Evolutionary conservation across 208 protist genomes (phyloP), one percentile per base, ranked within the genome.

Genomic region (Trypanosoma grayi): DNA sequence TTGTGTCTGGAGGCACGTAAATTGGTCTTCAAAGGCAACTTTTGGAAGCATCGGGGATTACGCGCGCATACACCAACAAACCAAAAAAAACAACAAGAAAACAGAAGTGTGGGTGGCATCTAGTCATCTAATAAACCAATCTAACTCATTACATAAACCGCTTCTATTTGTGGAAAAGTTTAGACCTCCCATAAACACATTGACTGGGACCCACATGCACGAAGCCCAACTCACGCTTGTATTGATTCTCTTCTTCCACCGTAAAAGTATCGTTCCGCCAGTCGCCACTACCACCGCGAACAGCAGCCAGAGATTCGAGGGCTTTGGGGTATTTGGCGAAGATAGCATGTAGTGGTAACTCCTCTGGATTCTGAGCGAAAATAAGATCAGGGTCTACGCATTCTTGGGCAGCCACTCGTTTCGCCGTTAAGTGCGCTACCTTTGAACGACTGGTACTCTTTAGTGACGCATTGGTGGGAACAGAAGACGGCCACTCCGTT

Each of bases 241-340:
- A 95, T 40, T 75, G 59, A 36, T 60, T 62, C 66, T 95, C 88
- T 56, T 95, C 88, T 20, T 92, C 83, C 11, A 36, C 47, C 0
- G 83, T 83, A 58, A 95, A 95, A 40, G 85, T 88, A 56, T 95
- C 88, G 18, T 72, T 66, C 36, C 77, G 72, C 85, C 88, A 95
- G 60, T 95, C 83, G 0, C 88, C 88, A 55, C 88, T 95, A 0
- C 74, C 83, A 50, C 85, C 83, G 39, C 88, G 82, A 57, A 83
- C 53, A 2, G 75, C 73, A 3, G 78, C 59, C 16, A 95, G 44
- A 0, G 85, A 77, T 28, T 85, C 75, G 28, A 95, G 70, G 0
- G 83, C 80, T 45, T 92, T 92, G 9, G 80, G 79, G 52, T 79
- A 91, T 0, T 76, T 74, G 0, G 78, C 73, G 62, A 95, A 95